phyloP scores from a whole-genome alignment of 2,329 filamentous ascomycete species.

The Beauveria sp. region DNA sequence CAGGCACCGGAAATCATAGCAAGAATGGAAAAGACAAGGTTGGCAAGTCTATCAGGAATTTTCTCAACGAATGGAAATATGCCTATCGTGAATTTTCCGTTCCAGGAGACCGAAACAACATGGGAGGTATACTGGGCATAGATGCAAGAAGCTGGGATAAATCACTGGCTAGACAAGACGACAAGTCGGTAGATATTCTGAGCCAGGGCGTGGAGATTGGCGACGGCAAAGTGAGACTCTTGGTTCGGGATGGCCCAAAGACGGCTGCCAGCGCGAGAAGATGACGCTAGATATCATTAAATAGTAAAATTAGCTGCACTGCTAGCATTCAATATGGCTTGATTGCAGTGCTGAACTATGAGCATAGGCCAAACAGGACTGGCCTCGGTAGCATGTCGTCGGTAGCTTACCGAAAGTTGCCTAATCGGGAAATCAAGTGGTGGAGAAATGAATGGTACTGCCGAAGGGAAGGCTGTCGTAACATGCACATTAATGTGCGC shows the following conservation, averaged over 20 bases:
- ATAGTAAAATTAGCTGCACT: conserved; percentile 8
- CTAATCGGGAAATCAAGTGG: not conserved
- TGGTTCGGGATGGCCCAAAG: conserved; percentile 54
- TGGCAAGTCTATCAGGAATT: conserved; percentile 83
- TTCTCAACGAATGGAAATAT: conserved; percentile 93
- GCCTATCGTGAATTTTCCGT: conserved; percentile 94
- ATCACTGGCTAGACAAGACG: conserved; percentile 43
- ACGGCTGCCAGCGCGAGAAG: conserved; percentile 42
- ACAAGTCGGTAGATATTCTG: conserved; percentile 47
- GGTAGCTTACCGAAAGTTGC: not conserved
- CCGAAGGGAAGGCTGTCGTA: not conserved
- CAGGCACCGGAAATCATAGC: conserved; percentile 91
- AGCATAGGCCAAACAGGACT: not conserved
- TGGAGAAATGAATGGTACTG: not conserved
- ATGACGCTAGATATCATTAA: conserved; percentile 23
- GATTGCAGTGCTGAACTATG: not conserved
- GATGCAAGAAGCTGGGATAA: conserved; percentile 62
- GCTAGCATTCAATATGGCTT: not conserved
- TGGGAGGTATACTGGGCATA: conserved; percentile 68
- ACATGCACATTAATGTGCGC: not conserved
- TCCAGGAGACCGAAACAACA: conserved; percentile 77
- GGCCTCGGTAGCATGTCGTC: not conserved
- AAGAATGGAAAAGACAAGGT: conserved; percentile 99
- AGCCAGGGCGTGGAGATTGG: conserved; percentile 62
- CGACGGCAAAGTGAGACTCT: conserved; percentile 57